phyloP scores from a whole-genome alignment of 345 rosid genomes.

The Ceriops zippeliana region DNA sequence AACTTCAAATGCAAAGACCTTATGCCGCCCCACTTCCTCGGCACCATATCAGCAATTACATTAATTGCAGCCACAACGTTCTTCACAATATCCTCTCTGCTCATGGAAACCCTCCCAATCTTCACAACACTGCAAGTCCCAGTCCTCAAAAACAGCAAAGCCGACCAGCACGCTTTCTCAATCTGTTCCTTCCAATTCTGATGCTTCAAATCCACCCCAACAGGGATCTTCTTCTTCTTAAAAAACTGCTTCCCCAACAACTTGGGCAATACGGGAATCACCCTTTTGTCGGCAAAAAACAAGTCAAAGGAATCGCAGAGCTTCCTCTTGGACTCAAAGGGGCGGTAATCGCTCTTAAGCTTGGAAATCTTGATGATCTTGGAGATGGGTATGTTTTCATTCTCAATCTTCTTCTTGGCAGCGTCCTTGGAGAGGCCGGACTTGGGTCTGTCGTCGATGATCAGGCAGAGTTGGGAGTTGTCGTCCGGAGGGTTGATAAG shows the following conservation, averaged over 20 bases:
- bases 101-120: constrained; percentile 61
- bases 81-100: constrained; percentile 34
- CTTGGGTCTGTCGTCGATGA: constrained; percentile 69
- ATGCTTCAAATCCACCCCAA: constrained; percentile 60
- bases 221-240: constrained; percentile 60
- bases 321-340: constrained; percentile 51
- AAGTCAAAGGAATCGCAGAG: constrained; percentile 46
- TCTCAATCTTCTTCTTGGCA: constrained; percentile 55
- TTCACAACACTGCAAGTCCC: constrained; percentile 74
- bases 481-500: constrained; percentile 36
- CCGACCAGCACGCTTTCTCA: constrained; percentile 54
- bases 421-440: constrained; percentile 56
- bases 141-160: constrained; percentile 52
- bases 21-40: constrained; percentile 60
- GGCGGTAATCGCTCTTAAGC: constrained; percentile 44
- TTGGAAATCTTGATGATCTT: constrained; percentile 67
- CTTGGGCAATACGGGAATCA: constrained; percentile 64
- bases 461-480: constrained; percentile 57
- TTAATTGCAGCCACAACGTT: constrained; percentile 58
- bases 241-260: constrained; percentile 73
- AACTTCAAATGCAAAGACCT: constrained; percentile 74
- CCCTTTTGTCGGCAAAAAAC: constrained; percentile 49
- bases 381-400: constrained; percentile 56
- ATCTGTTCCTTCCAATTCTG: constrained; percentile 81
- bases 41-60: constrained; percentile 58